Base-by-base conservation (phyloP, 2,329 filamentous ascomycete species). In the Zasmidium cellare region DNA sequence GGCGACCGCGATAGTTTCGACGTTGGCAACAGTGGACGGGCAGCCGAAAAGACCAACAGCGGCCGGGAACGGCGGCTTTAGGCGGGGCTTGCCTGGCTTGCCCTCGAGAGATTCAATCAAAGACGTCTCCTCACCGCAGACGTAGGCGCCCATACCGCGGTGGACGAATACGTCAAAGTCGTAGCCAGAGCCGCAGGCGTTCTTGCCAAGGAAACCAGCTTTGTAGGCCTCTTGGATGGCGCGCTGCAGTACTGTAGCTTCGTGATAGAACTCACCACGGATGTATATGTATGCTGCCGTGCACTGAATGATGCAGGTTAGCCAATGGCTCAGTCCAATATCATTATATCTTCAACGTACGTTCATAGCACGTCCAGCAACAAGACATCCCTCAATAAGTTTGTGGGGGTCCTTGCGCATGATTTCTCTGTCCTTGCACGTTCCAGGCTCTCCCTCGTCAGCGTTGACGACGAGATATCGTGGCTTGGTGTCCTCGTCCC, bases 361-460 rank as follows among this genome's bases (percentile, higher is more conserved):
- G 80, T 99, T 99, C 94, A 99, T 99, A 73, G 94, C 92, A 74
- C 94, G 89, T 53, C 94, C 94, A 67, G 94, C 92, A 50, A 99
- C 89, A 64, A 99, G 83, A 78, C 94, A 99, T 74, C 94, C 94
- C 80, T 99, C 94, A 73, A 99, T 83, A 65, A 99, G 89, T 84
- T 99, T 99, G 83, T 99, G 94, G 63, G 94, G 94, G 76, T 99
- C 94, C 81, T 99, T 99, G 79, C 94, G 92, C 94, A 99, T 99
- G 69, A 99, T 99, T 78, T 99, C 94, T 74, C 94, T 89, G 78
- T 99, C 94, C 82, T 99, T 99, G 87, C 94, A 99, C 54, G 94
- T 99, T 76, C 94, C 94, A 25, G 94, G 94, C 79, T 99, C 94
- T 72, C 94, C 94, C 81, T 99, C 94, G 76, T 99, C 94, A 67